These are phyloP conservation scores for Hortiboletus flavorubellus DNA, from an alignment of 768 basidiomycete genomes.

Conservation along the genomic window DNA sequence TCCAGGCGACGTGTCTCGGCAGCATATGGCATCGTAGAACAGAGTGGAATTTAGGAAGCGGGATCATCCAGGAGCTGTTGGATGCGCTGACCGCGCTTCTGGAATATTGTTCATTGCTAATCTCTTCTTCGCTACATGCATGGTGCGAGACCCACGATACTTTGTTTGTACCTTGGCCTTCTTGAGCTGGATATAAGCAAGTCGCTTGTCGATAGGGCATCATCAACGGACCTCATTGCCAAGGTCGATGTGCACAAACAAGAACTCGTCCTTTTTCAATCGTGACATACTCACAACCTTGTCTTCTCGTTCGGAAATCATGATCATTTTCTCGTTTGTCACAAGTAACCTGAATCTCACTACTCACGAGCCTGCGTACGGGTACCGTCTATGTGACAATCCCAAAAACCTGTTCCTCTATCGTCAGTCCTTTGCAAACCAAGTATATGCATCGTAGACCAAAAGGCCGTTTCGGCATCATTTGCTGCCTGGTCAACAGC, in stretches of 20 bases:
- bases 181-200: too few species aligned
- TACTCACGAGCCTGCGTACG: neutral
- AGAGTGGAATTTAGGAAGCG: conserved; percentile 78
- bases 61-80: conserved; percentile 56
- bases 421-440: neutral
- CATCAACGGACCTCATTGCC: too few species aligned
- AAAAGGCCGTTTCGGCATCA: conserved; percentile 57
- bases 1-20: conserved; percentile 79
- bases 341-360: too few species aligned
- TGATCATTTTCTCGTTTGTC: too few species aligned
- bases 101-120: conserved; percentile 47
- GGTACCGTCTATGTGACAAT: neutral
- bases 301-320: too few species aligned
- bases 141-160: too few species aligned
- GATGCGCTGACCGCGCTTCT: conserved; percentile 62
- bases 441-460: conserved; percentile 29
- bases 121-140: neutral
- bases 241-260: too few species aligned
- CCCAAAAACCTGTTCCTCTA: conserved; percentile 10
- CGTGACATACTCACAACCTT: too few species aligned
- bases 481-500: conserved; percentile 53
- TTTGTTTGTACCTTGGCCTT: too few species aligned
- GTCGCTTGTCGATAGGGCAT: too few species aligned
- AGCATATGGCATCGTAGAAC: conserved; percentile 77
- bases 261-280: too few species aligned